phyloP scores from a whole-genome alignment of 2,329 filamentous ascomycete species.

The Colletotrichum coccodes region DNA sequence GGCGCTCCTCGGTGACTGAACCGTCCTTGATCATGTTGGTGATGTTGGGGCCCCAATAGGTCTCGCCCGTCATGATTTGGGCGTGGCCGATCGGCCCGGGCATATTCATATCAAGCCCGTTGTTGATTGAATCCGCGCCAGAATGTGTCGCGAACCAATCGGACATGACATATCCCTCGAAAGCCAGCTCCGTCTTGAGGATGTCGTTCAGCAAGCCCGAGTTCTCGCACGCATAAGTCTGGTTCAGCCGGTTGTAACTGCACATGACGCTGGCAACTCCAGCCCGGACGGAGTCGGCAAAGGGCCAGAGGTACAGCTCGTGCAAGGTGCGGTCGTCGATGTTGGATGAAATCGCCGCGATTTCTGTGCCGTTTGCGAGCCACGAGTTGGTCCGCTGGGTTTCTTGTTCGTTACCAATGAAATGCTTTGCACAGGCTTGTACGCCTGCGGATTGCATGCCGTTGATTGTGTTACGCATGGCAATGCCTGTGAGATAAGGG shows the following conservation, averaged over 20 bases:
- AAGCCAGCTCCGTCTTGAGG: constrained; percentile 79
- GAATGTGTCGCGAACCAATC: constrained; percentile 85
- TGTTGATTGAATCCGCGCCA: constrained; percentile 72
- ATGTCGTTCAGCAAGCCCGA: constrained; percentile 68
- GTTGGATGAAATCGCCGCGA: constrained; percentile 64
- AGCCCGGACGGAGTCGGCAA: constrained; percentile 74
- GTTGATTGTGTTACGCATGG: constrained; percentile 70
- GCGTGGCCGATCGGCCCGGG: constrained; percentile 64
- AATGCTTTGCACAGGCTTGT: constrained; percentile 62
- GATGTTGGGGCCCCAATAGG: constrained; percentile 67
- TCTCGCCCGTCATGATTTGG: constrained; percentile 59
- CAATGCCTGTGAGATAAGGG: constrained; percentile 76
- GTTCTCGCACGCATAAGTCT: constrained; percentile 75
- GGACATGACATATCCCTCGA: constrained; percentile 66
- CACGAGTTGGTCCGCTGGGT: constrained; percentile 55
- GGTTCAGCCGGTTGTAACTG: constrained; percentile 78
- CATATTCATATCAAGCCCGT: constrained; percentile 86
- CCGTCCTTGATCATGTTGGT: constrained; percentile 67
- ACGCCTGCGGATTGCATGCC: constrained; percentile 61
- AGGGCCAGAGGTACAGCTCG: constrained; percentile 75
- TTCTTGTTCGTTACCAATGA: constrained; percentile 77
- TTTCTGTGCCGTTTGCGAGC: constrained; percentile 59
- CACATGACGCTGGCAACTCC: constrained; percentile 78
- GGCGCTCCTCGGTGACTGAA: constrained; percentile 64
- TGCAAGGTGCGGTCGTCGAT: constrained; percentile 74